Conservation (phyloP, 441 rosid genomes). For the Bocquillonia castaneifolia region DNA sequence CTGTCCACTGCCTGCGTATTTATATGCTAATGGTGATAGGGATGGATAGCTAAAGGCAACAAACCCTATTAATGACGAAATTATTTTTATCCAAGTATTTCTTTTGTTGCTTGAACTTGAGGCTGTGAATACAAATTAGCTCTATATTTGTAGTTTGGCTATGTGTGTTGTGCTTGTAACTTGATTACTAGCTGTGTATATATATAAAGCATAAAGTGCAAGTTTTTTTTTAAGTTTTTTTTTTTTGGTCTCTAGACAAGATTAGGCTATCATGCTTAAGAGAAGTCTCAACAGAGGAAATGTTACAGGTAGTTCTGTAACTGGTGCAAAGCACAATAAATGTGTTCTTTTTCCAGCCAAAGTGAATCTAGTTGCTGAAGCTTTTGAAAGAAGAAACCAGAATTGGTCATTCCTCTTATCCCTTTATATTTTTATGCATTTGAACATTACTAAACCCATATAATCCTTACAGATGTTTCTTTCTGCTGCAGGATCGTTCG, state of each 20-base stretch:
- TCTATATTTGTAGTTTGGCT: neutral
- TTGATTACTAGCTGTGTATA: neutral
- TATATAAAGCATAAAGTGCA: slow-evolving; percentile 26
- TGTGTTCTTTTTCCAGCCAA: slow-evolving; percentile 31
- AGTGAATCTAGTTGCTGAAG: slow-evolving; percentile 31
- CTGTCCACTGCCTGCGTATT: slow-evolving; percentile 15
- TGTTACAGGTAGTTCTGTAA: slow-evolving; percentile 17
- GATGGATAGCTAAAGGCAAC: slow-evolving; percentile 30
- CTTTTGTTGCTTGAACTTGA: neutral
- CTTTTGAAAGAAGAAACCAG: slow-evolving; percentile 38
- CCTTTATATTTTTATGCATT: neutral
- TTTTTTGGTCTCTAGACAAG: neutral
- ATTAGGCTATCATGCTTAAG: slow-evolving; percentile 15
- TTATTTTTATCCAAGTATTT: slow-evolving; percentile 9
- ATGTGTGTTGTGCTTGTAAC: neutral
- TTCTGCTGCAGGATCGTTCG: slow-evolving; percentile 39
- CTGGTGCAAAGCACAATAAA: slow-evolving; percentile 20
- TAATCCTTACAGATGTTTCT: neutral
- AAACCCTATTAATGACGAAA: slow-evolving; percentile 34
- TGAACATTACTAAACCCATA: neutral
- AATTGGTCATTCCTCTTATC: slow-evolving; percentile 28
- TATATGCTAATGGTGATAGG: slow-evolving; percentile 11
- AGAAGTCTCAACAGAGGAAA: slow-evolving; percentile 11
- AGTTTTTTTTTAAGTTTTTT: too few relatives aligned
- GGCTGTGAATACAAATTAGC: neutral